These are phyloP conservation scores for Penstemon davidsonii DNA, from an alignment of 257 asterid species.

Conservation along the genomic window DNA sequence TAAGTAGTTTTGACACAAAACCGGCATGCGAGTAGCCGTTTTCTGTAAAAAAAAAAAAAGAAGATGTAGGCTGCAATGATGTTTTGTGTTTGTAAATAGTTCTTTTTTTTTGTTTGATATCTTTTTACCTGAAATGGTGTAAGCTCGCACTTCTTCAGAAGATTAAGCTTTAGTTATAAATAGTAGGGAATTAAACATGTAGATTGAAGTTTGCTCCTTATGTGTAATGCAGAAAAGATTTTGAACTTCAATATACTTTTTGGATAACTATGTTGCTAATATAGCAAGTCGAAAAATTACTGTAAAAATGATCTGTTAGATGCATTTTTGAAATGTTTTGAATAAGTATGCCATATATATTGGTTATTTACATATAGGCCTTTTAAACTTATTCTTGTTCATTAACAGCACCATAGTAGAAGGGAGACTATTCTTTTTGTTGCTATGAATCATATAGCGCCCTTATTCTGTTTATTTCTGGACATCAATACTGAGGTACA, in stretches of 20 bases:
- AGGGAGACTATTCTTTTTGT: not conserved
- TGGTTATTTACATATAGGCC: slow-evolving; percentile 16
- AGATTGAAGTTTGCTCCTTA: slow-evolving; percentile 21
- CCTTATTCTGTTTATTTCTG: slow-evolving; percentile 21
- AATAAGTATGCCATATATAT: not conserved
- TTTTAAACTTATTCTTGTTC: slow-evolving; percentile 17
- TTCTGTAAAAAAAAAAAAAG: not conserved
- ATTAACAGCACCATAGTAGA: slow-evolving; percentile 14
- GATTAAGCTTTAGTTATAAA: slow-evolving; percentile 27
- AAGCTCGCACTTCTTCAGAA: slow-evolving; percentile 21
- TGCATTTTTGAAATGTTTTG: slow-evolving; percentile 18
- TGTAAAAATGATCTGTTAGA: slow-evolving; percentile 1
- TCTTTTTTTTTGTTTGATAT: not conserved
- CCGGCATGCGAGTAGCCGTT: slow-evolving; percentile 75
- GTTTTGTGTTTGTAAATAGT: slow-evolving; percentile 23
- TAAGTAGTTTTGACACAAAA: slow-evolving; percentile 86
- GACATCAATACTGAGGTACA: slow-evolving; percentile 24
- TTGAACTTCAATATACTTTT: not conserved
- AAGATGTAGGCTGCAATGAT: not conserved
- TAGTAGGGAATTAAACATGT: not conserved
- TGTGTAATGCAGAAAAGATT: slow-evolving; percentile 17
- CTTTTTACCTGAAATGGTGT: slow-evolving; percentile 8
- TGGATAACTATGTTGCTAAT: slow-evolving; percentile 5
- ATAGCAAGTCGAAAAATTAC: not conserved
- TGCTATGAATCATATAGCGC: not conserved